These are phyloP conservation scores for Lasiosphaeria ovina DNA, from an alignment of 495 filamentous ascomycete genomes.

Conservation along the genomic window DNA sequence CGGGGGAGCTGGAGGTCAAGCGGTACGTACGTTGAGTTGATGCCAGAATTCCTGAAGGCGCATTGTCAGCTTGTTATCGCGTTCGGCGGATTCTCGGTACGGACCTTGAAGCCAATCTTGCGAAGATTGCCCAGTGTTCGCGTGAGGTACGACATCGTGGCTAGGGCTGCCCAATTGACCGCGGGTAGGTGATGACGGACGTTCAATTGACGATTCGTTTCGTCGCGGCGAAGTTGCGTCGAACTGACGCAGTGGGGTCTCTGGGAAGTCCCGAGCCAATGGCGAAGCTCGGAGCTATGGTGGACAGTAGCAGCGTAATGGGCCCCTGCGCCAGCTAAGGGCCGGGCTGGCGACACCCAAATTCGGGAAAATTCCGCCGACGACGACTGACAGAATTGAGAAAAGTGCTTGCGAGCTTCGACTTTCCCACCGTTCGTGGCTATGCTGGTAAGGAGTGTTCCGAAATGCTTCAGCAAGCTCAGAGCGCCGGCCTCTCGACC, in stretches of 20 bases:
- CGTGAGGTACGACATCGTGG: slow-evolving; percentile 87
- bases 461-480: slow-evolving; percentile 33
- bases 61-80: slow-evolving; percentile 19
- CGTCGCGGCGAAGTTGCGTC: slow-evolving; percentile 11
- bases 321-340: too few species aligned
- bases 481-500: slow-evolving; percentile 24
- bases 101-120: slow-evolving; percentile 81
- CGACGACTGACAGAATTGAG: background rate
- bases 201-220: slow-evolving; percentile 17
- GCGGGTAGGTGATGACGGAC: slow-evolving; percentile 10
- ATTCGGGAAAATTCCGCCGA: background rate
- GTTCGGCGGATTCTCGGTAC: background rate
- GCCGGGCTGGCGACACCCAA: background rate
- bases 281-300: slow-evolving; percentile 2
- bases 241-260: slow-evolving; percentile 25
- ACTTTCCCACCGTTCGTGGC: slow-evolving; percentile 15
- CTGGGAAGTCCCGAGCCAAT: slow-evolving; percentile 27
- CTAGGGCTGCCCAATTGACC: slow-evolving; percentile 28
- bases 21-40: slow-evolving; percentile 80
- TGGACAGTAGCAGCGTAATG: too few species aligned
- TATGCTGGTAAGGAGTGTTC: slow-evolving; percentile 36
- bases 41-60: slow-evolving; percentile 72
- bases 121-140: slow-evolving; percentile 84
- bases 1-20: slow-evolving; percentile 6
- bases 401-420: background rate